phyloP scores from a whole-genome alignment of 305 asterid genomes.

The Andrographis paniculata region DNA sequence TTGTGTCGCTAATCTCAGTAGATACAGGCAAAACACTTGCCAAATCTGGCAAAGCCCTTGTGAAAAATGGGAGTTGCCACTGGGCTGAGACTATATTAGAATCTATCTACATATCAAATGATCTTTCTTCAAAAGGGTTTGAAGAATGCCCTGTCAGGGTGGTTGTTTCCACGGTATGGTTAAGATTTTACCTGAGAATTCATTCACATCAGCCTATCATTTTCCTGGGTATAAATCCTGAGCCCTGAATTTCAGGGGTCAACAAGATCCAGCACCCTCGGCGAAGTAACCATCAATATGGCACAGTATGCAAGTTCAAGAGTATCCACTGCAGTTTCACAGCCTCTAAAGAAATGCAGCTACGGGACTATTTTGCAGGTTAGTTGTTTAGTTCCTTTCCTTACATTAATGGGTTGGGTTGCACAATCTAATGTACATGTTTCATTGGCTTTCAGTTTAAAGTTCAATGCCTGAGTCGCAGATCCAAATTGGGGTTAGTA shows the following conservation, averaged over 20 bases:
- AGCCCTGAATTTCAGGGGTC: constrained; percentile 49
- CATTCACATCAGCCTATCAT: not conserved
- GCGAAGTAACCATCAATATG: constrained; percentile 67
- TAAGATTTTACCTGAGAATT: not conserved
- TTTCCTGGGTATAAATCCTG: not conserved
- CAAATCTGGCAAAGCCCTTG: constrained; percentile 61
- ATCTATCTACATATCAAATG: constrained; percentile 50
- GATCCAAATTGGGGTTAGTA: constrained; percentile 50
- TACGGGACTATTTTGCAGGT: constrained; percentile 75
- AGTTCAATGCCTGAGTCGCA: constrained; percentile 58
- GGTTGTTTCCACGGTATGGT: constrained; percentile 59
- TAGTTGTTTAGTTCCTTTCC: constrained; percentile 5
- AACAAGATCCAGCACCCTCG: constrained; percentile 67
- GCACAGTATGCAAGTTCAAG: constrained; percentile 45
- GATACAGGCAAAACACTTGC: constrained; percentile 70
- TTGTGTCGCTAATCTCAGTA: constrained; percentile 41
- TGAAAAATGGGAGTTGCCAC: constrained; percentile 64
- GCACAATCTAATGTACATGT: constrained; percentile 3
- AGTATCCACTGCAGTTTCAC: constrained; percentile 46
- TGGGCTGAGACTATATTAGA: constrained; percentile 76
- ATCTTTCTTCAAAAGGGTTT: constrained; percentile 44
- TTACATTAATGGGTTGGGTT: too few relatives aligned
- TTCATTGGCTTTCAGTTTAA: constrained; percentile 47
- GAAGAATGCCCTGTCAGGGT: constrained; percentile 67
- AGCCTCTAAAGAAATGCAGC: constrained; percentile 65